Base-by-base conservation (phyloP, 2,329 filamentous ascomycete genomes). In the Mycosphaerella arachidis region DNA sequence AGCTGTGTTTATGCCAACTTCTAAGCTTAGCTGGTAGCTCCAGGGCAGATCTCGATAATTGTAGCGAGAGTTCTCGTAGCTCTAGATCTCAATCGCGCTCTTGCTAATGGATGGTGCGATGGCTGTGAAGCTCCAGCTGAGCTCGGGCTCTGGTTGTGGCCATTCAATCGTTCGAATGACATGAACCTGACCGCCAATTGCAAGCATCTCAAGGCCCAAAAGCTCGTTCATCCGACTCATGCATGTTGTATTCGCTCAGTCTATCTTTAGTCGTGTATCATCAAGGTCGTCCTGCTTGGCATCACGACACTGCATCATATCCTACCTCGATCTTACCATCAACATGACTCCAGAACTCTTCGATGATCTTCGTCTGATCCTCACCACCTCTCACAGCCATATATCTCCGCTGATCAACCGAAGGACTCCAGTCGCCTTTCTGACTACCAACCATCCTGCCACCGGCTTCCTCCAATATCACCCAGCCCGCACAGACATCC, bases 401-500 rank as follows among this genome's bases (percentile, higher is more conserved):
- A 72, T 86, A 86, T 63, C 80, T 77, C 67, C 84, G 77, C 61
- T 80, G 83, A 83, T 86, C 84, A 6, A 87, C 72, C 53, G 69
- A 74, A 5, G 82, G 78, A 48, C 82, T 72, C 89, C 89, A 92
- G 57, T 83, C 82, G 0, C 88, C 89, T 0, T 88, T 86, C 71
- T 92, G 92, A 4, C 86, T 88, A 70, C 87, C 82, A 7, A 82
- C 88, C 78, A 93, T 84, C 55, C 84, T 78, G 0, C 90, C 90
- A 0, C 90, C 90, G 0, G 89, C 88, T 77, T 93, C 90, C 31
- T 78, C 77, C 29, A 93, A 76, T 61, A 93, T 87, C 59, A 87
- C 85, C 90, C 89, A 92, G 0, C 86, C 90, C 5, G 90, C 90
- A 70, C 88, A 90, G 2, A 93, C 90, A 72, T 93, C 90, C 90